A percentile compares a stretch with the other conserved stretches of the same genome.
phyloP scores from a whole-genome alignment of 2,329 filamentous ascomycete species.

The Scytalidium sp. region DNA sequence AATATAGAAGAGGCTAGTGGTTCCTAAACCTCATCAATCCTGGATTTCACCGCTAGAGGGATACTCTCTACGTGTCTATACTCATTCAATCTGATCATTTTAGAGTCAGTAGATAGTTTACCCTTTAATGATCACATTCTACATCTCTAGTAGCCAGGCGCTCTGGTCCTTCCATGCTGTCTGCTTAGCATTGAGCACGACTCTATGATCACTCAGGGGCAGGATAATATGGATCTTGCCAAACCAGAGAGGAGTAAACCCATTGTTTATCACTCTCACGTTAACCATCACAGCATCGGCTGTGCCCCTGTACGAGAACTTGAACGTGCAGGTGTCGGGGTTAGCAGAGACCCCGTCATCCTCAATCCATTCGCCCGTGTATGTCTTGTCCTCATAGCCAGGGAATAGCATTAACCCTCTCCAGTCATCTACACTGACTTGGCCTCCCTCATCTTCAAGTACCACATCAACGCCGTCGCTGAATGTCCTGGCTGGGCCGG shows the following conservation, averaged over 20 bases:
- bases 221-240: background rate
- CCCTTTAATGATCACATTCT: background rate
- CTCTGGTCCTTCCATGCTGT: background rate
- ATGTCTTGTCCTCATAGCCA: background rate
- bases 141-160: background rate
- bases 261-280: background rate
- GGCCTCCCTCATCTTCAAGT: background rate
- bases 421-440: background rate
- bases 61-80: no score
- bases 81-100: no score
- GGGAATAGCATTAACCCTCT: background rate
- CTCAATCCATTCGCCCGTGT: background rate
- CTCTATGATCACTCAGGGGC: background rate
- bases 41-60: no score
- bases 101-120: no score
- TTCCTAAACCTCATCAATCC: no score
- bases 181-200: background rate
- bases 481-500: background rate
- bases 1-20: no score
- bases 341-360: background rate
- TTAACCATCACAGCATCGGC: background rate
- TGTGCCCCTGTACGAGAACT: background rate
- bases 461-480: background rate
- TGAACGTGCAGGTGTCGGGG: background rate
- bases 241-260: background rate